These are phyloP conservation scores for Holtermanniella nyarrowii DNA, from an alignment of 768 basidiomycete species.

Conservation along the genomic window DNA sequence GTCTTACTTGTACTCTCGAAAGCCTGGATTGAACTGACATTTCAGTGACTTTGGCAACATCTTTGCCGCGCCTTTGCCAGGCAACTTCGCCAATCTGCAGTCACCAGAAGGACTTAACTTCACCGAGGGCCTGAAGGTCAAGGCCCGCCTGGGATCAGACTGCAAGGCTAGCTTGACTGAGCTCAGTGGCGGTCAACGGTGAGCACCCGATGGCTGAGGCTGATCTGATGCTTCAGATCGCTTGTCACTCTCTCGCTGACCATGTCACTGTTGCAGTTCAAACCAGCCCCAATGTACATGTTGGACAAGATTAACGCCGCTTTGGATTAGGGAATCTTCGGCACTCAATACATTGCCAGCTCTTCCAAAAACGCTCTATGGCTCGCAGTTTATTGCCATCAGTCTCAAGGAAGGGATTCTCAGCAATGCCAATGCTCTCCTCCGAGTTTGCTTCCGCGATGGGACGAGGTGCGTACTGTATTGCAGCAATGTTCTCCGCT, in stretches of 20 bases:
- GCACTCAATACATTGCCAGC: constrained; percentile 77
- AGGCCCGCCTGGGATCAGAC: constrained; percentile 82
- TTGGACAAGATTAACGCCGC: constrained; percentile 98
- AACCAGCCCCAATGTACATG: constrained; percentile 98
- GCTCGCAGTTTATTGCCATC: constrained; percentile 96
- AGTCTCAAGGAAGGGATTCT: constrained; percentile 93
- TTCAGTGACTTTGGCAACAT: constrained; percentile 88
- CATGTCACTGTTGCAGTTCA: constrained; percentile 98
- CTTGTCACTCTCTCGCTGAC: constrained; percentile 95
- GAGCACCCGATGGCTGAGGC: constrained; percentile 25
- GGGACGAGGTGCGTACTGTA: too few species aligned
- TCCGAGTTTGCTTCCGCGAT: constrained; percentile 84
- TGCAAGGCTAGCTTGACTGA: constrained; percentile 99
- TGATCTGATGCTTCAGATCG: constrained; percentile 53
- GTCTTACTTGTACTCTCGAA: constrained; percentile 27
- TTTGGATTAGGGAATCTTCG: constrained; percentile 77
- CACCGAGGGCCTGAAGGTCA: constrained; percentile 92
- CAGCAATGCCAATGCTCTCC: constrained; percentile 93
- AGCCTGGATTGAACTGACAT: background rate
- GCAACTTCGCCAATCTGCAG: constrained; percentile 90
- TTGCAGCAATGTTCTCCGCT: too few species aligned
- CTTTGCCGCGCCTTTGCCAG: constrained; percentile 87
- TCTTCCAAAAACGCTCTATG: constrained; percentile 95
- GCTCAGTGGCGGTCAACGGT: constrained; percentile 94
- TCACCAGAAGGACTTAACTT: constrained; percentile 88